Evolutionary conservation across 2,329 filamentous ascomycete species (phyloP).

Genomic region (Botrytis hyacinthi): DNA sequence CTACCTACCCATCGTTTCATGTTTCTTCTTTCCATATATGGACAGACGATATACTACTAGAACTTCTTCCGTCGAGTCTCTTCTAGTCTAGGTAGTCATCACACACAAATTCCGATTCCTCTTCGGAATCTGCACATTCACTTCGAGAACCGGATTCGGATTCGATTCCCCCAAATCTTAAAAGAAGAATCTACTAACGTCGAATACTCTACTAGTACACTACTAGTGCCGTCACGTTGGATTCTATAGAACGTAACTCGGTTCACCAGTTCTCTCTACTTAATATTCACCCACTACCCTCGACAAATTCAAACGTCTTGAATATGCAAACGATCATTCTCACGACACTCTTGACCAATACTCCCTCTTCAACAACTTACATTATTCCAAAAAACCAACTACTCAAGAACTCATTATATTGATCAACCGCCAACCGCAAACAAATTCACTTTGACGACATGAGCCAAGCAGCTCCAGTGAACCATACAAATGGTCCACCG

Average conservation of each 20-base stretch:
- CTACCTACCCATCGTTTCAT: not conserved
- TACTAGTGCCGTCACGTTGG: not conserved
- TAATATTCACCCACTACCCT: not conserved
- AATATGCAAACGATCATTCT: conserved; percentile 7
- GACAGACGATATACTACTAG: not conserved
- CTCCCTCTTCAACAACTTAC: not conserved
- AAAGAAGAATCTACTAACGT: not conserved
- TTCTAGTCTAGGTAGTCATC: not conserved
- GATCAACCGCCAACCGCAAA: not conserved
- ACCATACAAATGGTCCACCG: not conserved
- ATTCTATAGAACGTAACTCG: not conserved
- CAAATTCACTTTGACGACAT: not conserved
- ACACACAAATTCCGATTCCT: not conserved
- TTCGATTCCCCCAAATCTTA: not conserved
- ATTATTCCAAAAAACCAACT: not conserved
- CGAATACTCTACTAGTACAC: not conserved
- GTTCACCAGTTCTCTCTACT: not conserved
- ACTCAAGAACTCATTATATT: not conserved
- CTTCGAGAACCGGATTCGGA: not conserved
- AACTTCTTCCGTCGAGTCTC: not conserved
- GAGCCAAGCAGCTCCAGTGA: not conserved
- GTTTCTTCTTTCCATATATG: not conserved
- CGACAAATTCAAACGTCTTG: not conserved
- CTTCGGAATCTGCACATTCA: not conserved
- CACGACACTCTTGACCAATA: not conserved